Evolutionary conservation across 106 monocot genomes (phyloP).

Genomic region (Agapanthus africanus): DNA sequence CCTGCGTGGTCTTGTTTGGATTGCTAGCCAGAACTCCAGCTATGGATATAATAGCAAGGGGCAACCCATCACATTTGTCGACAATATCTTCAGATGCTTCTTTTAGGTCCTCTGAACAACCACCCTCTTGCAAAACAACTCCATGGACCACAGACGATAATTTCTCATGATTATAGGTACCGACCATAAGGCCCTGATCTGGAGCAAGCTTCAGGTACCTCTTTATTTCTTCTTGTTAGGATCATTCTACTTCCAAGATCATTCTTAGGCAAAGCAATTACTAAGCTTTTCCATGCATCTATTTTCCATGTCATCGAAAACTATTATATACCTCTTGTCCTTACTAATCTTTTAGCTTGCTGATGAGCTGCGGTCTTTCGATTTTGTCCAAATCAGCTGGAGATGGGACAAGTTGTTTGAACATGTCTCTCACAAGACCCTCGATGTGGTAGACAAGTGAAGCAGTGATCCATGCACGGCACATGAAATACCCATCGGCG

Average conservation of each 20-base stretch:
- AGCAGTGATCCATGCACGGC: not conserved
- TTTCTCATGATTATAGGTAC: not conserved
- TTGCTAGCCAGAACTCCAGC: conserved; percentile 8
- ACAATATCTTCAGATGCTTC: not conserved
- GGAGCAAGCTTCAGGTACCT: not conserved
- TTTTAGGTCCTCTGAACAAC: not conserved
- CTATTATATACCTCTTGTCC: conserved; percentile 5
- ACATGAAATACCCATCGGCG: not conserved
- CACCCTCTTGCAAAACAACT: conserved; percentile 13
- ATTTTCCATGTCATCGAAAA: conserved; percentile 14
- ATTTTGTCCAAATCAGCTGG: not conserved
- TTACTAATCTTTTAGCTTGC: not conserved
- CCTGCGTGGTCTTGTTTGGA: not conserved
- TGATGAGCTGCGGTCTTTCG: not conserved
- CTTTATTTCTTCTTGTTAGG: conserved; percentile 9
- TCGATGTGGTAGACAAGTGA: not conserved
- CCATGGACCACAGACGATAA: not conserved
- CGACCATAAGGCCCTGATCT: not conserved
- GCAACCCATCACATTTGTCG: no score
- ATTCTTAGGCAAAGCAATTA: not conserved
- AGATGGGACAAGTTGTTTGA: not conserved
- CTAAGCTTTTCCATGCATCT: conserved; percentile 10
- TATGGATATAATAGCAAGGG: conserved; percentile 20
- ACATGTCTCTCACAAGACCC: not conserved
- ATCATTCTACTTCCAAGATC: no score